Conservation (phyloP, 2,329 filamentous ascomycete genomes). For the Aspergillus sclerotialis region DNA sequence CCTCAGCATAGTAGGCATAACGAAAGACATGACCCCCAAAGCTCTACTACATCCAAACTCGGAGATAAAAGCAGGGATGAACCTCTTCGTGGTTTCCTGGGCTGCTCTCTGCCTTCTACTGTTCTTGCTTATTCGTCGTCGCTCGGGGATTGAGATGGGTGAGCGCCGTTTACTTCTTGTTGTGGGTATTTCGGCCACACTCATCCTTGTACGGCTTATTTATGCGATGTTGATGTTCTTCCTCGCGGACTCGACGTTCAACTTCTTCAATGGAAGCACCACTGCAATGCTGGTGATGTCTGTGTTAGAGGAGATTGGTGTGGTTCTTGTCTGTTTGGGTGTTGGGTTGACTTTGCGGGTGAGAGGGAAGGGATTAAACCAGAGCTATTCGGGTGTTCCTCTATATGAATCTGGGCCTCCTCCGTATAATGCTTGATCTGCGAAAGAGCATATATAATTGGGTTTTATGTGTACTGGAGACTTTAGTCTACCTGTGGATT, state of each 20-base stretch:
- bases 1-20: constrained; percentile 40
- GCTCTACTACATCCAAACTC: constrained; percentile 22
- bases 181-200: constrained; percentile 39
- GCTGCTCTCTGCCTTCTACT: constrained; percentile 29
- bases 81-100: constrained; percentile 39
- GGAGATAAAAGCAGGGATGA: constrained; percentile 37
- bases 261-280: constrained; percentile 31
- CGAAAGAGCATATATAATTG: too few species aligned
- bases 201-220: constrained; percentile 45
- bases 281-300: constrained; percentile 42
- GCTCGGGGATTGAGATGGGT: constrained; percentile 30
- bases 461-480: too few species aligned
- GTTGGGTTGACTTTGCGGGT: constrained; percentile 18
- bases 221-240: constrained; percentile 44
- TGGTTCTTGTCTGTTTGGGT: constrained; percentile 37
- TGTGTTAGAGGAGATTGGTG: constrained; percentile 45
- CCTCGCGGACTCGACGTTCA: constrained; percentile 37
- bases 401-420: too few species aligned
- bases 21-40: constrained; percentile 23
- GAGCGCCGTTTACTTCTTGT: constrained; percentile 43
- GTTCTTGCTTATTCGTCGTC: constrained; percentile 20
- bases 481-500: too few species aligned
- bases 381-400: too few species aligned
- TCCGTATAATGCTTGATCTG: too few species aligned
- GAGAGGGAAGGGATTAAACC: neutral